These are phyloP conservation scores for Oxyria digyna DNA, from an alignment of 148 eudicot genomes.

Conservation along the genomic window DNA sequence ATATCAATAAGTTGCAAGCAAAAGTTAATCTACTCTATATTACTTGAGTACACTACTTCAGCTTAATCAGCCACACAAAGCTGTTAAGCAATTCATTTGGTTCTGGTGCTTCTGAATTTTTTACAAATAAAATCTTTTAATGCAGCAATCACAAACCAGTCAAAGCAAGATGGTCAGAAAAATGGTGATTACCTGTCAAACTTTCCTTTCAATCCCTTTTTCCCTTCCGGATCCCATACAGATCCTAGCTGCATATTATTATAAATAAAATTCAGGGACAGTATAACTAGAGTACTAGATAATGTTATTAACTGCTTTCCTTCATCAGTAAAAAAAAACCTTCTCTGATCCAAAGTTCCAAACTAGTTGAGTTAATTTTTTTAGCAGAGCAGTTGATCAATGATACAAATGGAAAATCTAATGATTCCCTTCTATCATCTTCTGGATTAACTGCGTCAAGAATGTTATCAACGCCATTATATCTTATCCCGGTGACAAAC, in stretches of 20 bases:
- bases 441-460: slow-evolving; percentile 39
- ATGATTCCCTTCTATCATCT: slow-evolving; percentile 38
- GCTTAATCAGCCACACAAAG: too few species aligned
- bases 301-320: too few species aligned
- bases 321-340: too few species aligned
- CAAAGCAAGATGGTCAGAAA: background rate
- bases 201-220: slow-evolving; percentile 21
- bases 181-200: slow-evolving; percentile 22
- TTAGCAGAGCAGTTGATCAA: background rate
- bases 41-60: too few species aligned
- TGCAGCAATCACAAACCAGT: slow-evolving; percentile 24
- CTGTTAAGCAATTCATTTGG: too few species aligned
- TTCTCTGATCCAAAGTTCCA: too few species aligned
- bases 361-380: too few species aligned
- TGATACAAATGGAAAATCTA: too few species aligned
- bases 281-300: slow-evolving; percentile 14
- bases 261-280: slow-evolving; percentile 36
- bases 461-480: slow-evolving; percentile 52
- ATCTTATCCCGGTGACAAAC: slow-evolving; percentile 30
- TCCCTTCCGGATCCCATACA: slow-evolving; percentile 48
- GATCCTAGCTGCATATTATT: slow-evolving; percentile 48
- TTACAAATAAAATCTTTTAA: too few species aligned
- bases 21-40: too few species aligned
- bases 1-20: too few species aligned
- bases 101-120: too few species aligned